Base-by-base conservation (phyloP, 495 filamentous ascomycete species). In the Elasticomyces elasticus region DNA sequence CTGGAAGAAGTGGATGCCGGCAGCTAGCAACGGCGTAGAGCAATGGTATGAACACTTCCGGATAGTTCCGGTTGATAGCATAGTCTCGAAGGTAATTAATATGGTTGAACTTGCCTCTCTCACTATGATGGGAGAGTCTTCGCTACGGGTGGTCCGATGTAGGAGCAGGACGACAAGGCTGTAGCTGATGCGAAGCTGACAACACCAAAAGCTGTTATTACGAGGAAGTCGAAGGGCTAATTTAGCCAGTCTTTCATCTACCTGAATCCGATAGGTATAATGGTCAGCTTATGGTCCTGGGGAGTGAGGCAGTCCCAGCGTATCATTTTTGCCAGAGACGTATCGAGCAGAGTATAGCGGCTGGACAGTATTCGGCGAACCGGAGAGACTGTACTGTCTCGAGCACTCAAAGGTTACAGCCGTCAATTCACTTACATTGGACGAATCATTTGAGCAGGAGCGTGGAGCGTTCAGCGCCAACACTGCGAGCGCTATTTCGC, bases 201-300 rank as follows among this genome's bases (percentile, higher is more conserved):
- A 49, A 28, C 24, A 49, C 25, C 26, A 49, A 27, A 49, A 49
- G 17, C 33, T n/a, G 46, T 49, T 20, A 2, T n/a, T 30, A 35
- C 25, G 46, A 20, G 25, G 46, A 6, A 49, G 22, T 3, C 30
- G 26, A 15, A 31, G 5, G 3, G 46, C 46, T 9, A 30, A 17
- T n/a, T 13, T 2, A 12, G 46, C 25, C 15, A 49, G 46, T 2
- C 30, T n/a, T 12, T 27, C 17, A 25, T 49, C 25, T 23, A 49
- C 33, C n/a, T n/a, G n/a, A n/a, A n/a, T n/a, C n/a, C n/a, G n/a
- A n/a, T n/a, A n/a, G n/a, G n/a, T n/a, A n/a, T n/a, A n/a, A n/a
- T n/a, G n/a, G n/a, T n/a, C n/a, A n/a, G n/a, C n/a, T n/a, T n/a
- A n/a, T n/a, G n/a, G n/a, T n/a, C n/a, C n/a, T n/a, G n/a, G n/a